These are phyloP conservation scores for Linum tenue DNA, from an alignment of 345 rosid genomes.

Conservation along the genomic window DNA sequence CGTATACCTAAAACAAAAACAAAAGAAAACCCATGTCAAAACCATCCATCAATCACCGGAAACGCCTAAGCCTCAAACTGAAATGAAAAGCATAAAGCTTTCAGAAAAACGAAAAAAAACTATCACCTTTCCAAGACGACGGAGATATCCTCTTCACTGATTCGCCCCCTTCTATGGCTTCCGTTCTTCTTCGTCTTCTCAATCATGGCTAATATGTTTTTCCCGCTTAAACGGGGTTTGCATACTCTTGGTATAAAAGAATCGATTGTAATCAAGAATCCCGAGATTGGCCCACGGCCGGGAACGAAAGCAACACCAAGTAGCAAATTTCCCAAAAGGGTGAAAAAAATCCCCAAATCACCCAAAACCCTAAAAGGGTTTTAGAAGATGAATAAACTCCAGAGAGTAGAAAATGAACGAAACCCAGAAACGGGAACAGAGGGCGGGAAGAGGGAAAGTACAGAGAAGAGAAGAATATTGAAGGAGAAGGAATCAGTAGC, in stretches of 20 bases:
- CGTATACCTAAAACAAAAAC: slow-evolving; percentile 28
- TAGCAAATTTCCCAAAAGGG: neutral
- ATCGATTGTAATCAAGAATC: neutral
- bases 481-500: too few species aligned
- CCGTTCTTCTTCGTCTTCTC: slow-evolving; percentile 33
- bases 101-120: neutral
- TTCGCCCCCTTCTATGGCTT: slow-evolving; percentile 31
- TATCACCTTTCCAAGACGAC: slow-evolving; percentile 55
- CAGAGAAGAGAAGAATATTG: too few species aligned
- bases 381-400: too few species aligned
- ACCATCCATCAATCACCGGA: neutral
- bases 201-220: slow-evolving; percentile 25
- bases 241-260: slow-evolving; percentile 13
- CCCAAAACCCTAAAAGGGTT: too few species aligned
- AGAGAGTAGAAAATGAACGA: too few species aligned
- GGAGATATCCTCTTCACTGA: slow-evolving; percentile 64
- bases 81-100: neutral
- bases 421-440: too few species aligned
- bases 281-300: neutral
- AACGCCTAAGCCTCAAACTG: neutral
- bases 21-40: neutral
- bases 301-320: neutral
- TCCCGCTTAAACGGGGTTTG: slow-evolving; percentile 7
- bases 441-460: too few species aligned
- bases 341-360: too few species aligned